phyloP scores from a whole-genome alignment of 805 yeast genomes.

The Spathaspora girioi region DNA sequence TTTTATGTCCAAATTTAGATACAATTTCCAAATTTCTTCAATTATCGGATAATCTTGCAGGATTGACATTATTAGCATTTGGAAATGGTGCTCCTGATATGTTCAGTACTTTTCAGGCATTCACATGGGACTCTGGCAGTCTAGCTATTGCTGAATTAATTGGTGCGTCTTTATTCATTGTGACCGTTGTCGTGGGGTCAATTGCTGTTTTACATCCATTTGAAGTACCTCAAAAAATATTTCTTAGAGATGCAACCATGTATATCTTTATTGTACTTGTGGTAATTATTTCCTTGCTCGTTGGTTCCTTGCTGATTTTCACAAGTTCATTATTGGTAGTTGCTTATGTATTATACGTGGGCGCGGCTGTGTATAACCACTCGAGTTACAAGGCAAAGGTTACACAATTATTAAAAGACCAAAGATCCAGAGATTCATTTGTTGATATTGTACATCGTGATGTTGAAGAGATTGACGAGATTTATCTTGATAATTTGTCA shows the following conservation, averaged over 20 bases:
- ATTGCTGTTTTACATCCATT: slow-evolving; percentile 70
- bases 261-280: slow-evolving; percentile 50
- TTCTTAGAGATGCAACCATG: slow-evolving; percentile 59
- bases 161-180: slow-evolving; percentile 84
- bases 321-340: slow-evolving; percentile 58
- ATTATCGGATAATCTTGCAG: slow-evolving; percentile 75
- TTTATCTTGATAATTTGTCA: slow-evolving; percentile 17
- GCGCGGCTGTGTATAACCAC: slow-evolving; percentile 35
- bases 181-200: slow-evolving; percentile 75
- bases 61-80: slow-evolving; percentile 81
- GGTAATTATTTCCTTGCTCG: slow-evolving; percentile 49
- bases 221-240: slow-evolving; percentile 47
- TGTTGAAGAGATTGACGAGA: slow-evolving; percentile 13
- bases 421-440: slow-evolving; percentile 21
- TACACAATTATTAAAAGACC: slow-evolving; percentile 13
- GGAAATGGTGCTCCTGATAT: slow-evolving; percentile 95
- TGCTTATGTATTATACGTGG: slow-evolving; percentile 58
- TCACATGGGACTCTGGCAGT: slow-evolving; percentile 65
- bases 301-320: slow-evolving; percentile 50
- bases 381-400: slow-evolving; percentile 14
- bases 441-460: slow-evolving; percentile 2
- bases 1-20: slow-evolving; percentile 73
- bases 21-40: slow-evolving; percentile 58
- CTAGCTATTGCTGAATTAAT: slow-evolving; percentile 87
- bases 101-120: slow-evolving; percentile 77